Conservation (phyloP, 202 grass and related monocot genomes). For the Setaria viridis region DNA sequence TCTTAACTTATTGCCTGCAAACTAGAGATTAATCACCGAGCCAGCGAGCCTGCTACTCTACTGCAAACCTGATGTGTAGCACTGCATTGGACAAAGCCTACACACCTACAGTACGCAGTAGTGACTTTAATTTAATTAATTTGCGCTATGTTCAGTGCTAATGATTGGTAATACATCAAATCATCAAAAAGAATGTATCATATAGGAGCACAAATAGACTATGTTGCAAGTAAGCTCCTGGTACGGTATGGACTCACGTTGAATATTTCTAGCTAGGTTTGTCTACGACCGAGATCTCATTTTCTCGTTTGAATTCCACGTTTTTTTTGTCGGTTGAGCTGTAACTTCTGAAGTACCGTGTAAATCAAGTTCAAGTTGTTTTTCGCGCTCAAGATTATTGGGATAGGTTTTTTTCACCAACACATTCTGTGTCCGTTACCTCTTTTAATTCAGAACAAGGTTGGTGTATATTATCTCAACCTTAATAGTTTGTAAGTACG, state of each 20-base stretch:
- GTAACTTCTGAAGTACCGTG: neutral
- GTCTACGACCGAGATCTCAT: too few relatives aligned
- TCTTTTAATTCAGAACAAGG: neutral
- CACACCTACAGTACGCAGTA: neutral
- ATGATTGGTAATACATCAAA: slow-evolving; percentile 1
- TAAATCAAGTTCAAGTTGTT: neutral
- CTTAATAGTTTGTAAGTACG: neutral
- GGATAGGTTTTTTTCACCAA: neutral
- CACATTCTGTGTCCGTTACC: neutral
- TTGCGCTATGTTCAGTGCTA: neutral
- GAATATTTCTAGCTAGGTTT: neutral
- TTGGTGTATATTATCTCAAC: neutral
- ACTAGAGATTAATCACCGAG: neutral
- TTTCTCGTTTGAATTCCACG: neutral
- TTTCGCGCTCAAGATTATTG: neutral
- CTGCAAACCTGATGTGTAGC: neutral
- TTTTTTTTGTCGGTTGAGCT: slow-evolving; percentile 16
- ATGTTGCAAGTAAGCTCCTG: too few relatives aligned
- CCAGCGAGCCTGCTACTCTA: neutral
- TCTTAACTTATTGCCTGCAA: neutral
- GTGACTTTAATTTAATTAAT: neutral
- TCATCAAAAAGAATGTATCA: neutral
- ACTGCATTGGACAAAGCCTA: neutral
- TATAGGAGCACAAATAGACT: too few relatives aligned
- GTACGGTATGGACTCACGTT: neutral